phyloP scores from a whole-genome alignment of 1,284 basidiomycete genomes.

The Xerocomus amazonicus region DNA sequence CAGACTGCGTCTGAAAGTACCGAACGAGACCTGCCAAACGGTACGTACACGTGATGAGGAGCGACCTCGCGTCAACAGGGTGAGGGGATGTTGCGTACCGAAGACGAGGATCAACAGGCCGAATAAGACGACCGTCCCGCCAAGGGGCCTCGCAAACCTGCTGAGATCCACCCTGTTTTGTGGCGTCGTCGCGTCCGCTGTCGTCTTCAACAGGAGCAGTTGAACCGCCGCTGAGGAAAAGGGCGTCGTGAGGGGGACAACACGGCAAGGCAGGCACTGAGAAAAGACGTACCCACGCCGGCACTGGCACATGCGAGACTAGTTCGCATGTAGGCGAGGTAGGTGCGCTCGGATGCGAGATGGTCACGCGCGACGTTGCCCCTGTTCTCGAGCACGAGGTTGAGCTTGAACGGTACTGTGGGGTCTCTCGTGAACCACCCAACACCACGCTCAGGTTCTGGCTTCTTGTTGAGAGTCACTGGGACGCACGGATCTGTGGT shows the following conservation, averaged over 20 bases:
- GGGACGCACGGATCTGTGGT: not conserved
- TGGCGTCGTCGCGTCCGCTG: not conserved
- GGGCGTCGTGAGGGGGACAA: not conserved
- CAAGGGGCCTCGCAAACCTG: conserved; percentile 25
- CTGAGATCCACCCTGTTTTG: conserved; percentile 3
- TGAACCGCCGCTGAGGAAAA: conserved; percentile 24
- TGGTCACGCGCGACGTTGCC: conserved; percentile 40
- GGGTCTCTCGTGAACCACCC: not conserved
- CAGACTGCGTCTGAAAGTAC: conserved; percentile 28
- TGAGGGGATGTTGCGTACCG: conserved; percentile 12
- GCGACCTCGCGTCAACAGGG: not conserved
- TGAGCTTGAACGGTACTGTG: conserved; percentile 13
- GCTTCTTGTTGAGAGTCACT: not conserved
- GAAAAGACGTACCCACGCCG: conserved; percentile 36
- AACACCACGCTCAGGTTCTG: not conserved
- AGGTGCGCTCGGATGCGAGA: conserved; percentile 40
- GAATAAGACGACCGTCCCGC: conserved; percentile 24
- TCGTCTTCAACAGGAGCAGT: conserved; percentile 17
- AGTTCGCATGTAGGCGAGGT: conserved; percentile 41
- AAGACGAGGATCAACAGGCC: conserved; percentile 23
- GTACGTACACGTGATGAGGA: too few relatives aligned
- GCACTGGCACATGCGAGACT: conserved; percentile 38
- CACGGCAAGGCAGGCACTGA: not conserved
- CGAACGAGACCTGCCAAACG: conserved; percentile 20
- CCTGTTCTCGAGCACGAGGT: conserved; percentile 30